Base-by-base conservation (phyloP, 805 yeast genomes). In the Sungouiella thailandica region DNA sequence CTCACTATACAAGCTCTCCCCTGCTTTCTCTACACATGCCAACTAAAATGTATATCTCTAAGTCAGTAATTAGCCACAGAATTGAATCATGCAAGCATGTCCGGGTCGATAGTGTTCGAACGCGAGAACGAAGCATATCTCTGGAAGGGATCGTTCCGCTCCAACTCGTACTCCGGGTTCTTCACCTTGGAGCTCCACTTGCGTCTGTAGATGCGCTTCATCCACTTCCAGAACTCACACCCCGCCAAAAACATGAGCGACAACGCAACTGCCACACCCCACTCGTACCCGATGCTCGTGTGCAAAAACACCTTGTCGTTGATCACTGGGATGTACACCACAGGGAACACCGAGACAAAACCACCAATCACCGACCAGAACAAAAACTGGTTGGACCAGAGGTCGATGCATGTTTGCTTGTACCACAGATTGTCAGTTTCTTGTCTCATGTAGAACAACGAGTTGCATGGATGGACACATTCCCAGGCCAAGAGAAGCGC, bases 151-250 rank as follows among this genome's bases (percentile, higher is more conserved):
- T 76, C 73, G 41, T 61, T 67, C 53, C 72, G 73, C 50, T 79
- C 83, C 56, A 78, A 62, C 43, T 79, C 86, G 33, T 70, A 65
- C 48, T 78, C 83, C 12, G 84, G 84, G 47, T 77, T 76, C 35
- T 63, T 66, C 10, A 69, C 76, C 39, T 52, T 62, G 29, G 39
- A 25, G 27, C 41, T 31, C 43, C 45, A 41, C 27, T 50, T 51
- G 26, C 65, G 46, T 26, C 32, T 35, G 44, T 53, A 58, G 22
- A 68, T 37, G 37, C 70, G 46, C 51, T 65, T 66, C 25, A 44
- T 44, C 67, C 68, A 67, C 36, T 61, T 59, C 59, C 64, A 57
- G 3, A 48, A 52, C 43, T 68, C 72, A 9, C 61, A 56, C 2
- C 60, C 64, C 10, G 50, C 26, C 5, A 63, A 48, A 43, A 51